Conservation (phyloP, 257 asterid genomes). For the Ehretia macrophylla region DNA sequence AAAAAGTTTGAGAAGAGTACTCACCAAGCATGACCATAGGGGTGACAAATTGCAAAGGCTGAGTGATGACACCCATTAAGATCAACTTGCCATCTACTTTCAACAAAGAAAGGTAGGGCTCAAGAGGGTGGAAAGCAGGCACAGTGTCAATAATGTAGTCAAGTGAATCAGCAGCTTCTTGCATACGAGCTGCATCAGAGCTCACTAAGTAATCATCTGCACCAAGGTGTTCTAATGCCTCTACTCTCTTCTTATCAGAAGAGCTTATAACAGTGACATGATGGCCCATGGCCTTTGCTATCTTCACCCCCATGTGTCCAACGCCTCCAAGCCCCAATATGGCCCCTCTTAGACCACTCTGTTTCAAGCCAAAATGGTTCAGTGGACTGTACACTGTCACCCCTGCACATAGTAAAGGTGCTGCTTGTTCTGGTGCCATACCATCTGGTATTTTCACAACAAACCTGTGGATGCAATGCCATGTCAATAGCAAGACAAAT, state of each 20-base stretch:
- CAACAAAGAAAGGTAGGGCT: conserved; percentile 73
- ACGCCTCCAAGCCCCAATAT: conserved; percentile 94
- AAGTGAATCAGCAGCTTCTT: conserved; percentile 57
- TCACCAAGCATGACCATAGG: conserved; percentile 94
- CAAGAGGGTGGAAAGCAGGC: conserved; percentile 80
- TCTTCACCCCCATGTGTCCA: conserved; percentile 95
- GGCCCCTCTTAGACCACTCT: conserved; percentile 73
- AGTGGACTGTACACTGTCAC: conserved; percentile 87
- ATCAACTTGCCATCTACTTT: conserved; percentile 82
- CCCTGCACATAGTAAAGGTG: conserved; percentile 90
- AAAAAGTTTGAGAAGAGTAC: no score
- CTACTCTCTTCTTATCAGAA: conserved; percentile 64
- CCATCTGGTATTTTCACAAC: conserved; percentile 91
- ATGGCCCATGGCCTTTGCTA: conserved; percentile 93
- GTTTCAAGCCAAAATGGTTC: conserved; percentile 62
- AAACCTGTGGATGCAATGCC: conserved; percentile 37
- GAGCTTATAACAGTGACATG: conserved; percentile 89
- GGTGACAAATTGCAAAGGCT: conserved; percentile 71
- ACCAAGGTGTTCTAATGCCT: conserved; percentile 77
- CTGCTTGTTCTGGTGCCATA: conserved; percentile 85
- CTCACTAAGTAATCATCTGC: conserved; percentile 89
- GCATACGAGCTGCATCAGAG: conserved; percentile 51
- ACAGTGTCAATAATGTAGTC: conserved; percentile 89
- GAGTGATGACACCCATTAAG: conserved; percentile 83
- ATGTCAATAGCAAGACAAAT: not conserved